phyloP scores from a whole-genome alignment of 345 rosid species.

The Geranium rotundifolium region DNA sequence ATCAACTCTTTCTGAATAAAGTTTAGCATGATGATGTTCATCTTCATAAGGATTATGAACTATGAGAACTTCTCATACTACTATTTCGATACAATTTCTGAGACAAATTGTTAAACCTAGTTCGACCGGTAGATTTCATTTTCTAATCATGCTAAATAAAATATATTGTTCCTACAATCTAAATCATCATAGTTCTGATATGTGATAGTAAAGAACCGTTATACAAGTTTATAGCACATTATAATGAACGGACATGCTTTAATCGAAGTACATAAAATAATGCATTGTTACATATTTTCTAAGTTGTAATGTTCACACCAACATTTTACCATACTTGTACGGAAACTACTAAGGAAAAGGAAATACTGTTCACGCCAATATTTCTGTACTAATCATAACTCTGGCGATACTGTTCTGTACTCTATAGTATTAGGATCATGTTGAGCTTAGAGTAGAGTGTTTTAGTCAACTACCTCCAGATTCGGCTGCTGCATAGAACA shows the following conservation, averaged over 20 bases:
- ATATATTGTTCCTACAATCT: no score
- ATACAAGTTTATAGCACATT: neutral
- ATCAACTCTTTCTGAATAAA: neutral
- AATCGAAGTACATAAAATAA: neutral
- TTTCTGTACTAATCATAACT: no score
- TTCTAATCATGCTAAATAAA: neutral
- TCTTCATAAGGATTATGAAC: neutral
- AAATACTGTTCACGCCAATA: no score
- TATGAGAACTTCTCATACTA: neutral
- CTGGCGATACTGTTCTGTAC: no score
- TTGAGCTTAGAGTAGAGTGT: neutral
- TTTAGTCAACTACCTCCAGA: slow-evolving; percentile 38
- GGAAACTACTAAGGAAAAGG: slow-evolving; percentile 4
- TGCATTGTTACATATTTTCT: neutral
- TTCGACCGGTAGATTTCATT: neutral
- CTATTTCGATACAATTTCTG: neutral
- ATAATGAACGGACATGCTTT: neutral
- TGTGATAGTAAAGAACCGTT: neutral
- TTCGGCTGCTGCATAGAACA: slow-evolving; percentile 73
- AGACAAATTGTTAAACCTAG: neutral
- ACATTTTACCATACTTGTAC: neutral
- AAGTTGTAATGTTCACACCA: neutral
- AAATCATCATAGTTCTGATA: neutral
- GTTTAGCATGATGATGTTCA: neutral
- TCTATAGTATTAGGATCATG: no score